Evolutionary conservation across 495 filamentous ascomycete species (phyloP).

Genomic region (Talaromyces nanjingensis): DNA sequence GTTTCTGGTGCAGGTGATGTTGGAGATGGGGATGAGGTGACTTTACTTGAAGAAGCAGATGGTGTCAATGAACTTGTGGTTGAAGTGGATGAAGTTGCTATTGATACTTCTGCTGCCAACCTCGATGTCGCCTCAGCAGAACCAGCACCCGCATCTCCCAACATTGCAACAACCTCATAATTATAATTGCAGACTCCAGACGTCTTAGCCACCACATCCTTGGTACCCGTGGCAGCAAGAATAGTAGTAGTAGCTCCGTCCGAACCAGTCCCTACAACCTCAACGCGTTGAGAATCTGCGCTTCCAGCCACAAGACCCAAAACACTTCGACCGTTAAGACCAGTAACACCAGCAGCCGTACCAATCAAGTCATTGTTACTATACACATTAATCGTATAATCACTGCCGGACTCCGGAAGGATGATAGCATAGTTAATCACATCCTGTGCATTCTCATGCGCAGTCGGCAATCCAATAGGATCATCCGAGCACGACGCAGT

Average conservation of each 20-base stretch:
- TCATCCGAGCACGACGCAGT: constrained; percentile 8
- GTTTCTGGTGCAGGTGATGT: too few relatives aligned
- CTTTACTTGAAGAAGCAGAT: too few relatives aligned
- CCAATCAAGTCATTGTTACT: constrained; percentile 10
- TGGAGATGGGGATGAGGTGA: too few relatives aligned
- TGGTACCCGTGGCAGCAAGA: constrained; percentile 7
- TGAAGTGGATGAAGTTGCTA: neutral
- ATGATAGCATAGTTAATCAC: constrained; percentile 14
- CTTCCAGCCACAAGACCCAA: constrained; percentile 3
- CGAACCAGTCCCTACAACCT: constrained; percentile 9
- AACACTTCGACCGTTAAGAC: constrained; percentile 11
- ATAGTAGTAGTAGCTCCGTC: constrained; percentile 1
- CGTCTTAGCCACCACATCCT: constrained; percentile 5
- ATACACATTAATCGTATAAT: constrained; percentile 8
- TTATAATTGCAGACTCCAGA: constrained; percentile 16
- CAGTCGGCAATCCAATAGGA: neutral
- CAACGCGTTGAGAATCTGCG: constrained; percentile 11
- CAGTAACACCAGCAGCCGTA: constrained; percentile 1
- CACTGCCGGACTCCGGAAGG: constrained; percentile 3
- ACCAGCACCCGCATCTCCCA: neutral
- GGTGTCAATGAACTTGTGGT: neutral
- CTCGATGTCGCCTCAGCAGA: neutral
- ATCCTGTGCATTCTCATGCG: constrained; percentile 7
- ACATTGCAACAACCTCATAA: constrained; percentile 15
- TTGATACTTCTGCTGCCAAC: neutral